Conservation (phyloP, 2,329 filamentous ascomycete species). For the Chrysoporthe cubensis region DNA sequence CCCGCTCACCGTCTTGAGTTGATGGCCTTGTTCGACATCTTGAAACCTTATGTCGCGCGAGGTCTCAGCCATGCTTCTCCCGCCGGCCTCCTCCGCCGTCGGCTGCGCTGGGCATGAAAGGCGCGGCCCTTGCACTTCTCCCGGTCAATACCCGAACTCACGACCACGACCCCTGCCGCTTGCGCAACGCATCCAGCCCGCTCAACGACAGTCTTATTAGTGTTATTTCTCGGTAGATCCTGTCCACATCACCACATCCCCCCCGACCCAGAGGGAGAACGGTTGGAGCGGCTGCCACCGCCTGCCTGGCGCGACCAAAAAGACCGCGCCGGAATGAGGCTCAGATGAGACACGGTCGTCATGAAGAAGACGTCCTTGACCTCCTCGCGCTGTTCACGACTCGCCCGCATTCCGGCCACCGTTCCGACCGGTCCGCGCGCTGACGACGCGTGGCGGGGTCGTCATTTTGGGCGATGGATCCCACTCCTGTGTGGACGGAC, state of each 20-base stretch:
- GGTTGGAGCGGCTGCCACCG: background rate
- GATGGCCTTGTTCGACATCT: background rate
- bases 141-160: conserved; percentile 1
- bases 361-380: background rate
- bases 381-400: background rate
- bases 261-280: background rate
- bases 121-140: conserved; percentile 2
- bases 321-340: conserved; percentile 4
- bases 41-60: background rate
- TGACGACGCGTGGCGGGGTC: conserved; percentile 5
- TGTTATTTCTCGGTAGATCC: background rate
- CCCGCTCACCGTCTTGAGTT: background rate
- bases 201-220: background rate
- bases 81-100: background rate
- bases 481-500: background rate
- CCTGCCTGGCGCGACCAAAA: background rate
- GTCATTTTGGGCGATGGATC: background rate
- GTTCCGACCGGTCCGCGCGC: background rate
- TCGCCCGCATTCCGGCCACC: background rate
- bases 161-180: background rate
- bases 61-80: background rate
- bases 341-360: background rate
- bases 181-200: background rate
- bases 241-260: background rate
- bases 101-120: background rate